phyloP scores from a whole-genome alignment of 2,329 filamentous ascomycete genomes.

The Alternaria atra region DNA sequence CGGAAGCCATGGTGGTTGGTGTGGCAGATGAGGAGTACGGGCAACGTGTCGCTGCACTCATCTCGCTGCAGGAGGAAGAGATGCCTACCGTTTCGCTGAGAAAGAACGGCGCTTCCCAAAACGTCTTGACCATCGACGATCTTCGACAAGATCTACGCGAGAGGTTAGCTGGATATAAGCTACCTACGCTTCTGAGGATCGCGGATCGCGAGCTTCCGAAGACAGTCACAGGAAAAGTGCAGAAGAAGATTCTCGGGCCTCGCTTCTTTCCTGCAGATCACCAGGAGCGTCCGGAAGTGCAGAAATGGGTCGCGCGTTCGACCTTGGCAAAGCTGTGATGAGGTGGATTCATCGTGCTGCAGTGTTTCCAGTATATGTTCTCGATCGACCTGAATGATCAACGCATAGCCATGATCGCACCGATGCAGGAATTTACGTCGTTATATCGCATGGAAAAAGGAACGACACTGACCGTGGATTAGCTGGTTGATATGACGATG shows the following conservation, averaged over 20 bases:
- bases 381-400: neutral
- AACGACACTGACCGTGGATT: neutral
- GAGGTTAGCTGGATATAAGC: conserved; percentile 59
- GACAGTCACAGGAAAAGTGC: conserved; percentile 60
- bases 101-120: conserved; percentile 22
- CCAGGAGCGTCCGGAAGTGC: conserved; percentile 35
- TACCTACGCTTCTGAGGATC: conserved; percentile 59
- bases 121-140: conserved; percentile 50
- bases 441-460: neutral
- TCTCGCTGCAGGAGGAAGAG: conserved; percentile 53
- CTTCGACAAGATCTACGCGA: conserved; percentile 55
- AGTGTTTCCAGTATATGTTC: neutral
- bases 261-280: conserved; percentile 49
- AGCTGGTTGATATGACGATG: neutral
- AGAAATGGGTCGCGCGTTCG: conserved; percentile 36
- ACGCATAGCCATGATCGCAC: neutral
- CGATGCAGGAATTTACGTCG: neutral
- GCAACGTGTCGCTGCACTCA: conserved; percentile 63
- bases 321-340: conserved; percentile 34
- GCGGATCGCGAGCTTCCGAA: conserved; percentile 59
- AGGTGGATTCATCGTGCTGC: neutral
- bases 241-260: conserved; percentile 58
- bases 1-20: conserved; percentile 64
- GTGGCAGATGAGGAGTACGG: conserved; percentile 64
- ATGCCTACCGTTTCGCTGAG: conserved; percentile 32